Evolutionary conservation across 1,284 basidiomycete genomes (phyloP), one percentile per base, ranked within the genome.

Genomic region (Coniophora puteana): DNA sequence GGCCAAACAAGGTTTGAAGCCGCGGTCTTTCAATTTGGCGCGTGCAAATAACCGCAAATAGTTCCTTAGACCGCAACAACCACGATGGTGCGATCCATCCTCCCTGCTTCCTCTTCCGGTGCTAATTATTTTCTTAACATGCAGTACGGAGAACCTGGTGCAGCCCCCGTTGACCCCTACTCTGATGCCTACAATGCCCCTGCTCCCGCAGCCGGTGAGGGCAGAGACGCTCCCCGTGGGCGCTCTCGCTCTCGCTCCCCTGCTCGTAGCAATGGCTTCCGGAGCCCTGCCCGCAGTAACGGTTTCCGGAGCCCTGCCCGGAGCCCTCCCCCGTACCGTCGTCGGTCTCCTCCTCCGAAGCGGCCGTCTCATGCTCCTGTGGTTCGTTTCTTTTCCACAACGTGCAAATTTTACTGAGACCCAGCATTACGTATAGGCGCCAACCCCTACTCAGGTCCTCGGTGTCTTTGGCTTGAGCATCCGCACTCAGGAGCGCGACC

Each of bases 381-480:
- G 65, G 84, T 89, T 58, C 50, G 84, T 76, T 52, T 41, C 23
- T 23, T 28, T 43, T 41, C 34, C 38, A 10, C 38, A 51, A 34
- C 36, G 36, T 41, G 41, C 18, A 30, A 32, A 37, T 61, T 48
- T 69, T 76, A 51, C 76, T 62, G 47, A 50, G 12, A 56, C 61
- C 53, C 62, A 70, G 68, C 71, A n/a, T n/a, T n/a, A n/a, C n/a
- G n/a, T n/a, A n/a, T n/a, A 89, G 84, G 83, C 82, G 52, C 84
- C 88, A 41, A 85, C 85, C 54, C 90, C 94, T 20, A 88, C 87
- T 51, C 84, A 80, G 48, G 93, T 97, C 17, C 76, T 99, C 46
- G 96, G 96, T 46, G 93, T 97, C 13, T 99, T 99, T 55, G 96
- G 95, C 13, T 72, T 99, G 31, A 94, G 91, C 52, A 95, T 99